phyloP scores from a whole-genome alignment of 164 flowering plant species.

The Aristolochia californica region DNA sequence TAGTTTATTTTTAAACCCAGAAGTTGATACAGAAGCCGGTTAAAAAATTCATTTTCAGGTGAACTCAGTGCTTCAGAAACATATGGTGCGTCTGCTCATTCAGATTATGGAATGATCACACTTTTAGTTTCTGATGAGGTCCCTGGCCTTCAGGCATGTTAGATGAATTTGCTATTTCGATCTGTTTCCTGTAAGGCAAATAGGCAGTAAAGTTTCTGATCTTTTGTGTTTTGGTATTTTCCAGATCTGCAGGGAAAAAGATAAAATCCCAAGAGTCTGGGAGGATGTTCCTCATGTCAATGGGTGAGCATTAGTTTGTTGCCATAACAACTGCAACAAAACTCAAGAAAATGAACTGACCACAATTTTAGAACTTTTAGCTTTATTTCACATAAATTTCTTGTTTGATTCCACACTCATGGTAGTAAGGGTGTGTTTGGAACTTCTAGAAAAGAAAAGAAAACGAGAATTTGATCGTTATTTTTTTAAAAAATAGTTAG shows the following conservation, averaged over 20 bases:
- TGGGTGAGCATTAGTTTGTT: too few relatives aligned
- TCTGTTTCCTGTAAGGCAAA: too few relatives aligned
- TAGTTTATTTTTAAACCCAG: neutral
- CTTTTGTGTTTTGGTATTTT: neutral
- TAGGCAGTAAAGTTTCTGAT: too few relatives aligned
- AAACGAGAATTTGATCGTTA: too few relatives aligned
- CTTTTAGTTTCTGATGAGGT: constrained; percentile 67
- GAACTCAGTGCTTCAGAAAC: constrained; percentile 22
- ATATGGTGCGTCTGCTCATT: constrained; percentile 85
- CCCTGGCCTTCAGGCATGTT: constrained; percentile 72
- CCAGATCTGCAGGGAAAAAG: constrained; percentile 80
- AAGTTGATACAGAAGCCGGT: neutral
- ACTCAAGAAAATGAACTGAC: too few relatives aligned
- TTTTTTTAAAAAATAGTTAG: too few relatives aligned
- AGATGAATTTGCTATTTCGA: constrained; percentile 43
- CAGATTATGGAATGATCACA: constrained; percentile 90
- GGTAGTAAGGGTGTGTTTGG: too few relatives aligned
- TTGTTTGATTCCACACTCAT: neutral
- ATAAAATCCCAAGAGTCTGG: constrained; percentile 52
- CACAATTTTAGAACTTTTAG: too few relatives aligned
- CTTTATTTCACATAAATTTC: too few relatives aligned
- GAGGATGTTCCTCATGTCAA: constrained; percentile 60
- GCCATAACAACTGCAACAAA: too few relatives aligned
- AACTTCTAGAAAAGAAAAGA: too few relatives aligned
- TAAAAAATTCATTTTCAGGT: constrained; percentile 27